These are phyloP conservation scores for Coniochaeta ligniaria DNA, from an alignment of 2,329 filamentous ascomycete genomes.

Conservation along the genomic window DNA sequence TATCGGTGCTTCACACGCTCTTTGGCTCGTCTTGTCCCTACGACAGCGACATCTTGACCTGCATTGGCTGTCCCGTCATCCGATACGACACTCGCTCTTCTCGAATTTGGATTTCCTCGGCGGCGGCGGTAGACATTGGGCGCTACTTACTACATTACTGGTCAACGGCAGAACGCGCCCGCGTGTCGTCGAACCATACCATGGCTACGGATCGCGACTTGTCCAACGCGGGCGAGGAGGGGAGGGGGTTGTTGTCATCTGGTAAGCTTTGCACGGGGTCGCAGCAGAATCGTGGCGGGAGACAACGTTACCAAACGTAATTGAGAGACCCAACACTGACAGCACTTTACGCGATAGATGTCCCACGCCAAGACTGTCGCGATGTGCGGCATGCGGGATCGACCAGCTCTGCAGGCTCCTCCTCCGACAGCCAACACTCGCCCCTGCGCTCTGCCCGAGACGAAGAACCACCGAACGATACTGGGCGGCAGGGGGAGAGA, in stretches of 20 bases:
- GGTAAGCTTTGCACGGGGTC: background rate
- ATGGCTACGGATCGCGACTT: background rate
- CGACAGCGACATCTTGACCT: background rate
- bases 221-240: background rate
- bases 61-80: background rate
- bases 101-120: background rate
- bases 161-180: background rate
- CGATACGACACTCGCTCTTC: background rate
- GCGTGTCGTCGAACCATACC: background rate
- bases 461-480: background rate
- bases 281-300: background rate
- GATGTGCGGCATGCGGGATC: background rate
- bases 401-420: background rate
- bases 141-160: background rate
- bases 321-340: background rate
- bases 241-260: background rate
- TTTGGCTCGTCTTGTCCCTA: background rate
- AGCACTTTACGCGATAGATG: background rate
- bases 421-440: background rate
- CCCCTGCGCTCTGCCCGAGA: background rate
- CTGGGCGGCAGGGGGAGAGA: background rate
- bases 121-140: background rate
- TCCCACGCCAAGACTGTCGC: constrained; percentile 1
- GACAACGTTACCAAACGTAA: background rate
- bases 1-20: background rate